Evolutionary conservation across 495 filamentous ascomycete species (phyloP), one percentile per base, ranked within the genome.

Genomic region (Penicillium steckii): DNA sequence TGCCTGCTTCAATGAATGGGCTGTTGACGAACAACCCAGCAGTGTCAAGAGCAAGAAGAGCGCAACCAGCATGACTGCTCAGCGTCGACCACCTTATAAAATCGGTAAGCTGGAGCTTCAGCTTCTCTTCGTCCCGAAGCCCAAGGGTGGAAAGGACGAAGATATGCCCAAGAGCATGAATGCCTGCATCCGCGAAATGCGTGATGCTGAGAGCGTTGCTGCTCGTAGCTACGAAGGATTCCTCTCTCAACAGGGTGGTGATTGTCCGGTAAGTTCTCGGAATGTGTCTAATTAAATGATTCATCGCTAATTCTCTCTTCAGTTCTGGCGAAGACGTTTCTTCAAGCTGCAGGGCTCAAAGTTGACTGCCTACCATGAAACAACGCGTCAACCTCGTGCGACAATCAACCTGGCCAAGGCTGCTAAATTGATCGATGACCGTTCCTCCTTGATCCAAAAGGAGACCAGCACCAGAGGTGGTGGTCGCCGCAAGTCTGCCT

Each of bases 141-240:
- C 94, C 0, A 89, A 89, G 73, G 88, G 86, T 35, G 80, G 85
- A n/a, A 85, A 85, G 48, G 92, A 97, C 51, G 91, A 95, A 26
- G 94, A 97, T 56, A 95, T 97, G 87, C 94, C 94, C 13, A 96
- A 96, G 83, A 97, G 92, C 71, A 95, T 98, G 90, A 93, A 89
- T 64, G 85, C 86, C 33, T 95, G 90, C 64, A 89, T 97, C 55
- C 80, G 94, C 10, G 93, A 97, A 73, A 81, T 98, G 73, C 87
- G 86, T 57, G 89, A 93, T 35, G 91, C 92, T 8, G 89, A 95
- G 62, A 85, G 82, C 57, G 76, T 84, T 46, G 79, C 85, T 24
- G 71, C 84, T 26, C 83, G 85, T 33, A 85, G 77, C 55, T 95
- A 80, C 79, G 93, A 97, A 67, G 95, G 94, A 13, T 85, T 86